Base-by-base conservation (phyloP, 2,329 filamentous ascomycete species). In the Akanthomyces muscarius region DNA sequence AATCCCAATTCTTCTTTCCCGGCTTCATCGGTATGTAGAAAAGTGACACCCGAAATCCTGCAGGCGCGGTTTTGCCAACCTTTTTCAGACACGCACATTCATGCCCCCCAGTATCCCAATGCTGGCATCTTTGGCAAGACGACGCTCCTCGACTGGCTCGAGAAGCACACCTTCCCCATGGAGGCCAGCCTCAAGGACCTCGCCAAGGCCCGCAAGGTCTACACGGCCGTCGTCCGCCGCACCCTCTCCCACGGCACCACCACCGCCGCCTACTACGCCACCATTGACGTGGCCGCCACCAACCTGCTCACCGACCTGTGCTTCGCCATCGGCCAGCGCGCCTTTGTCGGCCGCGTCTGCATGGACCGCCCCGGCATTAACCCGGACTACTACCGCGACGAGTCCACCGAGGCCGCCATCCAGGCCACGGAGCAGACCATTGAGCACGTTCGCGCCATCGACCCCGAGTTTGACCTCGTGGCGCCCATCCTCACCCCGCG, bases 41-140 rank as follows among this genome's bases (percentile, higher is more conserved):
- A n/a, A 13, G 6, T 5, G 4, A 3, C 18, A 5, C 7, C 5
- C n/a, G 16, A 48, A 28, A 8, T 8, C 6, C 16, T 30, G 14
- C 2, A 28, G 2, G 3, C 1, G 23, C n/a, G n/a, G 21, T 5
- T 28, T 36, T 36, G n/a, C 61, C 53, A 50, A 23, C 38, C 18
- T 1, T 36, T 13, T 13, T 1, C 66, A 94, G 94, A 99, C 75
- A 97, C 95, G 0, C 95, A 99, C 74, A 90, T 97, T 63, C 95
- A 99, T 74, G 95, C 95, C 10, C 86, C 93, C 0, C 95, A 99
- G 78, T 97, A 97, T 71, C 92, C 94, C 63, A 99, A 99, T 72
- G 86, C 87, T 1, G 95, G 95, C 64, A 89, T 99, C 66, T 98
- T 98, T 73, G 95, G 95, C 71, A 95, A 93, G 68, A 89, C 91